Base-by-base conservation (phyloP, 2,329 filamentous ascomycete genomes). In the Tolypocladium guangdongense region DNA sequence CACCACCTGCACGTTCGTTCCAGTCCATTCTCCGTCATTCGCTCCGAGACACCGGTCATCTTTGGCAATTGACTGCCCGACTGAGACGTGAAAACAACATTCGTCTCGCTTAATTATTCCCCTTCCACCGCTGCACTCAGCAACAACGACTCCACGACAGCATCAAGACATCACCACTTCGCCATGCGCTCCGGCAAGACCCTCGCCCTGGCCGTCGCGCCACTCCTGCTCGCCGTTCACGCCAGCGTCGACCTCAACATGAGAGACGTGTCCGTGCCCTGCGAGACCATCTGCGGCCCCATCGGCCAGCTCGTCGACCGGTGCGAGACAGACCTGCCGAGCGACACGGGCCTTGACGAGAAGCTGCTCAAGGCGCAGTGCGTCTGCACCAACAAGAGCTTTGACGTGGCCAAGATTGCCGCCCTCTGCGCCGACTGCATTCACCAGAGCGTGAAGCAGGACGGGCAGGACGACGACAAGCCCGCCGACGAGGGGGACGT, bases 381-480 rank as follows among this genome's bases (percentile, higher is more conserved):
- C 56, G 58, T 73, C 51, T 72, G 71, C 64, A 67, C 68, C 57
- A 70, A 74, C 63, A 56, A 62, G 49, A 69, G 68, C 59, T 70
- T 74, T 60, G 59, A 72, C 59, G 72, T 74, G 50, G 57, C 49
- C 27, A 55, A 58, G 20, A 58, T 72, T 49, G 64, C 69, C 20
- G 67, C 61, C 3, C 63, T 71, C 22, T 74, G 71, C 55, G 63
- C 65, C 50, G 64, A 63, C 52, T 74, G 71, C 56, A 67, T 74
- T 55, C 59, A 60, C 36, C 64, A 71, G 62, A 66, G 66, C 54
- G 49, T 54, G 48, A 51, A 51, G 43, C 47, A 48, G 50, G 55
- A 55, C 51, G 53, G 58, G 20, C 35, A 46, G 30, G 39, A 51
- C 14, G 54, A 60, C 4, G 51, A 60, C 24, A 52, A 63, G 30